These are phyloP conservation scores for Helicostylum pulchrum DNA, from an alignment of 192 early-diverging fungal species.

Conservation along the genomic window DNA sequence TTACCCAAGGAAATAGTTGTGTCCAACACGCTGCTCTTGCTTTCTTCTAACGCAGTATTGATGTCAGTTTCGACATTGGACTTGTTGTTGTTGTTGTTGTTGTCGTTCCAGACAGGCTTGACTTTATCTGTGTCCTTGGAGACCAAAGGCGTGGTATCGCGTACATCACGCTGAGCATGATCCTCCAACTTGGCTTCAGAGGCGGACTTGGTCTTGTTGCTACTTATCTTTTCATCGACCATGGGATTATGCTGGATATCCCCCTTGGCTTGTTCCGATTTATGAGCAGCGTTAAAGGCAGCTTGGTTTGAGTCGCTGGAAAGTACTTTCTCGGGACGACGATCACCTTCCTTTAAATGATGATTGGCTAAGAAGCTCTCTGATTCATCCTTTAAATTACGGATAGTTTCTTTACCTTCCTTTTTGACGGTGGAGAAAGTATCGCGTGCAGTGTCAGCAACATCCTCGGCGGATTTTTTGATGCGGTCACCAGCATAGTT, in stretches of 20 bases:
- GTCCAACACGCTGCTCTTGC: not conserved
- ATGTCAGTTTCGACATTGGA: not conserved
- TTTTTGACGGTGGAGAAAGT: too few species aligned
- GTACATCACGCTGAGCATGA: not conserved
- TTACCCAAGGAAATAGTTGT: not conserved
- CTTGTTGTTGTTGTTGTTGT: not conserved
- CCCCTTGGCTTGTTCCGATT: not conserved
- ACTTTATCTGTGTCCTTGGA: constrained; percentile 4
- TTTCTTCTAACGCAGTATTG: not conserved
- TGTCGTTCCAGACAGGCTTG: not conserved
- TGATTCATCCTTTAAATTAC: not conserved
- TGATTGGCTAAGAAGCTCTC: constrained; percentile 19
- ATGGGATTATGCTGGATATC: not conserved
- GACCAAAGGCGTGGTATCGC: not conserved
- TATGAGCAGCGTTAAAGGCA: not conserved
- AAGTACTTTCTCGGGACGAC: constrained; percentile 12
- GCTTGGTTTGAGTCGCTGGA: not conserved
- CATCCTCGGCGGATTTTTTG: too few species aligned
- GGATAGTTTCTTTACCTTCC: too few species aligned
- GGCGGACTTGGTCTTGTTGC: not conserved
- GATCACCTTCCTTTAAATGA: constrained; percentile 23
- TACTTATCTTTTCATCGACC: constrained; percentile 6
- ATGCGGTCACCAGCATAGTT: too few species aligned
- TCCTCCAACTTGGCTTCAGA: not conserved
- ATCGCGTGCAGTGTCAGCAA: too few species aligned